Conservation (phyloP, 2,329 filamentous ascomycete species). For the Trichophyton benhamiae region DNA sequence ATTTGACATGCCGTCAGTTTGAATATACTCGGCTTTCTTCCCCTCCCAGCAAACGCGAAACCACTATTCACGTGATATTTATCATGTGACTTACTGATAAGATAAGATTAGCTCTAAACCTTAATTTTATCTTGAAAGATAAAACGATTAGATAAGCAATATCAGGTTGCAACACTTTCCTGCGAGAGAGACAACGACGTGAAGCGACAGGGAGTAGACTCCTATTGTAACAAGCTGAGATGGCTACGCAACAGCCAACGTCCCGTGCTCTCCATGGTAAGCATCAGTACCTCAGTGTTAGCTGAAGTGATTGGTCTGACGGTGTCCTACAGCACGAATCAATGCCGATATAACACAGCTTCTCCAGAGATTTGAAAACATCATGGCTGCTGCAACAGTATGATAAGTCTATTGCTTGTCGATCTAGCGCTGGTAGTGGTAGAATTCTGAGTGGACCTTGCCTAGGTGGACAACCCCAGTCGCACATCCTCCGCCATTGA, state of each 20-base stretch:
- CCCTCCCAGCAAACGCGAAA: too few relatives aligned
- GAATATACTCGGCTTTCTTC: neutral
- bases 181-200: neutral
- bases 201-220: neutral
- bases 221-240: neutral
- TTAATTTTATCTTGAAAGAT: neutral
- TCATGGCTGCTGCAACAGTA: conserved; percentile 43
- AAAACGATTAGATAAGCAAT: neutral
- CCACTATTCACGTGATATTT: neutral
- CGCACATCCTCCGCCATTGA: conserved; percentile 45
- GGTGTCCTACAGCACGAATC: conserved; percentile 29
- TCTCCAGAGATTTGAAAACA: conserved; percentile 44
- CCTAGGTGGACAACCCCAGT: conserved; percentile 39
- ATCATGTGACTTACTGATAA: neutral
- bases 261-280: conserved; percentile 13
- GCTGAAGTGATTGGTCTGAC: neutral
- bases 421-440: neutral
- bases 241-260: conserved; percentile 14
- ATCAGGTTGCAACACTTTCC: neutral
- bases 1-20: neutral
- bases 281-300: neutral
- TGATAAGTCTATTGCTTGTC: conserved; percentile 7
- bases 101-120: neutral
- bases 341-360: conserved; percentile 34
- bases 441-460: neutral